Evolutionary conservation across 2,329 filamentous ascomycete species (phyloP).

Genomic region (Hymenotorrendiella dingleyae): DNA sequence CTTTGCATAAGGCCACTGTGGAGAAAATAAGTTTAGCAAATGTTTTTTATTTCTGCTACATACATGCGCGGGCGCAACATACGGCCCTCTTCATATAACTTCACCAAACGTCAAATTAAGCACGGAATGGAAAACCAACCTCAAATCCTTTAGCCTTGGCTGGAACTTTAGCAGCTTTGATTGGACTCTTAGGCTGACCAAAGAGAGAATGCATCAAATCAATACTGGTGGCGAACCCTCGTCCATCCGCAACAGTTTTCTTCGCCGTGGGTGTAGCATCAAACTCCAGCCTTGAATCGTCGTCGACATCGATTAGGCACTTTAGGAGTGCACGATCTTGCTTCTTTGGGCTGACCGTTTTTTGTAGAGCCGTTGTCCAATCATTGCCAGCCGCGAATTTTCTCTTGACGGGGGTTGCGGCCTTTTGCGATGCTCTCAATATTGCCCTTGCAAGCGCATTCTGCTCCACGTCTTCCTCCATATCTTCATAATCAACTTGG

Average conservation of each 20-base stretch:
- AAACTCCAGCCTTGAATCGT: conserved; percentile 42
- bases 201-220: conserved; percentile 96
- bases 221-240: conserved; percentile 79
- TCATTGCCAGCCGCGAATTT: conserved; percentile 65
- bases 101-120: conserved; percentile 15
- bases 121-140: conserved; percentile 64
- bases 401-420: conserved; percentile 50
- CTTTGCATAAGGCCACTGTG: conserved; percentile 85
- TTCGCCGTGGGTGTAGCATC: conserved; percentile 37
- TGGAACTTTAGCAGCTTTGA: conserved; percentile 47
- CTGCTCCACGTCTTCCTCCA: conserved; percentile 42
- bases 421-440: conserved; percentile 57
- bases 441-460: conserved; percentile 58
- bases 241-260: conserved; percentile 35
- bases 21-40: conserved; percentile 41
- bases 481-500: conserved; percentile 39
- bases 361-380: conserved; percentile 90
- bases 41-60: conserved; percentile 31
- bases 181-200: conserved; percentile 59
- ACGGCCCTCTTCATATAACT: conserved; percentile 21
- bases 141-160: conserved; percentile 68
- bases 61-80: conserved; percentile 31
- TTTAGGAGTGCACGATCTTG: conserved; percentile 72
- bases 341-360: conserved; percentile 90
- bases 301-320: conserved; percentile 36